Evolutionary conservation across 352 stramenopile genomes (phyloP).

Genomic region (Pythium periplocum): DNA sequence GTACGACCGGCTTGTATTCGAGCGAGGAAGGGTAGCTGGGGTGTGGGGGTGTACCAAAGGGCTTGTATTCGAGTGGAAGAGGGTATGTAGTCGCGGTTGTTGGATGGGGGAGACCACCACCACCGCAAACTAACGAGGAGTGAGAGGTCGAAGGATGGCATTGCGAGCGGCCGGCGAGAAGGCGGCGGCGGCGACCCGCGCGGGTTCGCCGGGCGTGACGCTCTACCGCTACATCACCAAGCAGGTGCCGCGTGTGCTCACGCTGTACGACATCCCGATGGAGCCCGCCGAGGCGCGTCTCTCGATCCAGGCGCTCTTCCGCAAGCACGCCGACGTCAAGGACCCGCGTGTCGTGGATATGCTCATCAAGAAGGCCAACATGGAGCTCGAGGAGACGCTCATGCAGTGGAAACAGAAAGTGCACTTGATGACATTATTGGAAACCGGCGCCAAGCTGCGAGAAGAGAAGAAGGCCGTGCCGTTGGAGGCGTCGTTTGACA

Average conservation of each 20-base stretch:
- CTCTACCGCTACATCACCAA: conserved; percentile 88
- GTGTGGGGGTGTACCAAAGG: too few relatives aligned
- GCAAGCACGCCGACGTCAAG: conserved; percentile 92
- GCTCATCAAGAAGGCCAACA: conserved; percentile 97
- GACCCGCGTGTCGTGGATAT: conserved; percentile 93
- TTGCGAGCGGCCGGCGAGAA: conserved; percentile 75
- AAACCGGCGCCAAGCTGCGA: conserved; percentile 56
- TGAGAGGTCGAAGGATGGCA: conserved; percentile 36
- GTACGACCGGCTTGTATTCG: too few relatives aligned
- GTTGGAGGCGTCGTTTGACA: conserved; percentile 62
- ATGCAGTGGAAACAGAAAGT: conserved; percentile 98
- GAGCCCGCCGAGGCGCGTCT: conserved; percentile 82
- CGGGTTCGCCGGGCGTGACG: conserved; percentile 66
- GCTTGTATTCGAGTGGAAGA: too few relatives aligned
- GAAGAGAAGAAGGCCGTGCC: conserved; percentile 34
- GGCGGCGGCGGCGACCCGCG: conserved; percentile 34
- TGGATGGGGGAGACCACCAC: neutral
- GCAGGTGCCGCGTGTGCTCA: conserved; percentile 94
- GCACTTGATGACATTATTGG: conserved; percentile 88
- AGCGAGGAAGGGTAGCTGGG: too few relatives aligned
- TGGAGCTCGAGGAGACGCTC: conserved; percentile 96
- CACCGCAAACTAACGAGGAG: neutral
- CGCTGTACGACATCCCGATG: conserved; percentile 97
- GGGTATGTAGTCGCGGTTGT: too few relatives aligned
- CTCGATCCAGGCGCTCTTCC: conserved; percentile 92